Evolutionary conservation across 371 early-diverging fungal species (phyloP), one percentile per base, ranked within the genome.

Genomic region (Mucor indicus): DNA sequence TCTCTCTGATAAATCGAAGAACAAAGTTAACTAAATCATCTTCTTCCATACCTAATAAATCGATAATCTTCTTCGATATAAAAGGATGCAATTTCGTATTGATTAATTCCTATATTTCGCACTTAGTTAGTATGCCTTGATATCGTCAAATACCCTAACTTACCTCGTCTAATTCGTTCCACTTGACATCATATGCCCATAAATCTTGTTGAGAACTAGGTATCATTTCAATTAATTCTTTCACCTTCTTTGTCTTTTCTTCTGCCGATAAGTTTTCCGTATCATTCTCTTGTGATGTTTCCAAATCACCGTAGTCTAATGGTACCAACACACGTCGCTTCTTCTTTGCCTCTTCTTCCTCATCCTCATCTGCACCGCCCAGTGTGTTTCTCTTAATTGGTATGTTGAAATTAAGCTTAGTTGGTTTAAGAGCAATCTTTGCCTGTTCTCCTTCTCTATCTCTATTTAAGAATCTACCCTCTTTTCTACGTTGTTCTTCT

Each of bases 201-300:
- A 93, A 53, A 1, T 81, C 86, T 16, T 84, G 77, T 38, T 82
- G 71, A n/a, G 85, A 90, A 2, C 88, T 80, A n/a, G 92, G 92
- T 58, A 93, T 86, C 24, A 72, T 67, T 31, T 75, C 77, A 38
- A 90, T 81, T 21, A 91, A 59, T 2, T 78, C 80, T 55, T 85
- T 83, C 16, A 87, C 69, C 38, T 75, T 77, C 35, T 60, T 57
- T 6, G 64, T 66, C 24, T 84, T 65, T 43, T 85, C 85, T 51
- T 87, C 90, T 20, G 64, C 55, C 10, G 58, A 35, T 21, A 75
- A 70, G n/a, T 69, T 65, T 21, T 55, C 50, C 16, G 33, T 35
- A 4, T 52, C 53, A 1, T 47, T 29, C n/a, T 52, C 25, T 5
- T 48, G 38, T 9, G 44, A 31, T 29, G 38, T 44, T 15, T 53